These are phyloP conservation scores for Fusarium albosuccineum DNA, from an alignment of 2,329 filamentous ascomycete species.

Conservation along the genomic window DNA sequence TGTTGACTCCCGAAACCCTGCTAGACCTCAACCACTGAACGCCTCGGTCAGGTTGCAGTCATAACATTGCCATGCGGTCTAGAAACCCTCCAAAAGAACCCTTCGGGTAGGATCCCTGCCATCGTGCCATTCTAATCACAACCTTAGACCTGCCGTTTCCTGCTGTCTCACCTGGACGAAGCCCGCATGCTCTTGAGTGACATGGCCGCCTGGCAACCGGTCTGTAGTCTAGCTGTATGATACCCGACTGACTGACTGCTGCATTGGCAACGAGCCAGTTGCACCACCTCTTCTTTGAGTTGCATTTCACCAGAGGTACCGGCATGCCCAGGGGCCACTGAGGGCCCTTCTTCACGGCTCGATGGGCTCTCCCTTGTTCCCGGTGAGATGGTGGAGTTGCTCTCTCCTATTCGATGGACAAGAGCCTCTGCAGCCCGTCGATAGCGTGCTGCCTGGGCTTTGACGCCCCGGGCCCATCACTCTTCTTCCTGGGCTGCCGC, in stretches of 20 bases:
- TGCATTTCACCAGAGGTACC: background rate
- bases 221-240: slow-evolving; percentile 1
- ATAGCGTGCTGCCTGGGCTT: slow-evolving; percentile 37
- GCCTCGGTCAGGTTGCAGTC: slow-evolving; percentile 2
- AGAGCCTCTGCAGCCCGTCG: slow-evolving; percentile 22
- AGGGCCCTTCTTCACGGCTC: background rate
- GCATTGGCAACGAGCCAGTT: slow-evolving; percentile 7
- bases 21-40: slow-evolving; percentile 2
- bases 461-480: background rate
- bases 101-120: slow-evolving; percentile 24
- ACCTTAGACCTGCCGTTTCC: slow-evolving; percentile 16
- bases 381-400: slow-evolving; percentile 24
- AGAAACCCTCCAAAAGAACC: slow-evolving; percentile 29
- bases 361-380: slow-evolving; percentile 3
- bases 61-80: slow-evolving; percentile 10
- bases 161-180: slow-evolving; percentile 33
- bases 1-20: slow-evolving; percentile 1
- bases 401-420: slow-evolving; percentile 16
- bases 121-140: slow-evolving; percentile 31
- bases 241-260: background rate
- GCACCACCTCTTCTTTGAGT: background rate
- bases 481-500: slow-evolving; percentile 1
- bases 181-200: slow-evolving; percentile 1
- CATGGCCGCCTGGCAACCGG: slow-evolving; percentile 8
- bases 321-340: slow-evolving; percentile 3